Conservation (phyloP, 768 basidiomycete species). For the Lactarius hatsudake region DNA sequence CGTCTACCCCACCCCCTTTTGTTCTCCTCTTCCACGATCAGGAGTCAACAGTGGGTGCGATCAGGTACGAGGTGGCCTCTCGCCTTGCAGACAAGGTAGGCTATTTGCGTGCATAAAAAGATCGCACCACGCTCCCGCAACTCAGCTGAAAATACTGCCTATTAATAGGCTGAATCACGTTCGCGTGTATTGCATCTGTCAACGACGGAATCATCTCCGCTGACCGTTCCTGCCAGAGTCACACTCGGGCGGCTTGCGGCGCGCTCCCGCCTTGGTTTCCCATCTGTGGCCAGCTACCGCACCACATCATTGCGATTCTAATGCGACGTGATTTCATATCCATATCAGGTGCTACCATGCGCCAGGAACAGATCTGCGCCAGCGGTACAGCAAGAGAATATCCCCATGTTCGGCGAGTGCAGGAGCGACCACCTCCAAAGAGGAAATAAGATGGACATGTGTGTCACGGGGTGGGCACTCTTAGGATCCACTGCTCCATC, state of each 20-base stretch:
- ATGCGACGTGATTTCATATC: constrained; percentile 23
- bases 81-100: neutral
- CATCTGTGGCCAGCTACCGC: constrained; percentile 16
- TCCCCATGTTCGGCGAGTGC: constrained; percentile 12
- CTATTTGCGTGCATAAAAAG: neutral
- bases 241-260: neutral
- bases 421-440: neutral
- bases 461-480: neutral
- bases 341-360: constrained; percentile 25
- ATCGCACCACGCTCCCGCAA: neutral
- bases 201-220: neutral
- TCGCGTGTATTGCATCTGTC: neutral
- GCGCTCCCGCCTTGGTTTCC: constrained; percentile 4
- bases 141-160: neutral
- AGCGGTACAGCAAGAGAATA: constrained; percentile 24
- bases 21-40: constrained; percentile 19
- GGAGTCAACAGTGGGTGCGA: constrained; percentile 13
- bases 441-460: neutral
- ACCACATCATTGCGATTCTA: constrained; percentile 13
- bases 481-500: neutral
- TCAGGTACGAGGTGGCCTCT: constrained; percentile 10
- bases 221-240: neutral
- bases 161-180: no score
- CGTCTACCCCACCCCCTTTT: constrained; percentile 10
- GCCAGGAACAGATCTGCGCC: constrained; percentile 27